These are phyloP conservation scores for Corylus heterophylla DNA, from an alignment of 306 rosid species.

Conservation along the genomic window DNA sequence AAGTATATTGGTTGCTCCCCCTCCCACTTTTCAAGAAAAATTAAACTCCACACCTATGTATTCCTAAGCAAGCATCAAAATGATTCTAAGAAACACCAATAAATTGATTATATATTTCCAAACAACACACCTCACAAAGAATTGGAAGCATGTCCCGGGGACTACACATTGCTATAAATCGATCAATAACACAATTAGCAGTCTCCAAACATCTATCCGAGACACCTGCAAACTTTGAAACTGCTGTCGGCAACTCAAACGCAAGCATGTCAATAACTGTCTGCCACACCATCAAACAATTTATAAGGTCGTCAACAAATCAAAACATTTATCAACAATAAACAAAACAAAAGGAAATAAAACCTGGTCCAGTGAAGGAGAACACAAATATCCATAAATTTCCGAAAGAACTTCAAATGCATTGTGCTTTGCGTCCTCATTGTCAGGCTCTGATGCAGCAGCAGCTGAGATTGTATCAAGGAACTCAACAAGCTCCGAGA, in stretches of 20 bases:
- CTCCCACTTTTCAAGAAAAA: neutral
- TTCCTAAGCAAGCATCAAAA: constrained; percentile 11
- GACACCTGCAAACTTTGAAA: constrained; percentile 59
- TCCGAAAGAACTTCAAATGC: constrained; percentile 55
- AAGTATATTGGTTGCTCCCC: neutral
- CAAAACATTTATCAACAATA: neutral
- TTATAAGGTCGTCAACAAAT: constrained; percentile 10
- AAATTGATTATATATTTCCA: constrained; percentile 4
- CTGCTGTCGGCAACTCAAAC: constrained; percentile 73
- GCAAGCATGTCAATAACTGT: constrained; percentile 64
- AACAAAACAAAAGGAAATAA: neutral
- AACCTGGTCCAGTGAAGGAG: constrained; percentile 69
- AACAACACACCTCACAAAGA: constrained; percentile 63
- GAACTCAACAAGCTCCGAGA: constrained; percentile 49
- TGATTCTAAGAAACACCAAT: neutral
- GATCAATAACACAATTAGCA: constrained; percentile 58
- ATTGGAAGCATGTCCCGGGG: constrained; percentile 84
- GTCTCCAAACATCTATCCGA: constrained; percentile 61
- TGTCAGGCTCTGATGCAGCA: constrained; percentile 46
- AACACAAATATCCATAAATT: constrained; percentile 46
- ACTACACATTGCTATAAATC: constrained; percentile 53
- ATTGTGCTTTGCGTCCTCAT: constrained; percentile 36
- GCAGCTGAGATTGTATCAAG: constrained; percentile 58
- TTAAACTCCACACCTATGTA: neutral
- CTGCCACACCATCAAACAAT: constrained; percentile 39